Evolutionary conservation across 78 protist genomes (phyloP).

Genomic region (Dictyostelium firmibasis): DNA sequence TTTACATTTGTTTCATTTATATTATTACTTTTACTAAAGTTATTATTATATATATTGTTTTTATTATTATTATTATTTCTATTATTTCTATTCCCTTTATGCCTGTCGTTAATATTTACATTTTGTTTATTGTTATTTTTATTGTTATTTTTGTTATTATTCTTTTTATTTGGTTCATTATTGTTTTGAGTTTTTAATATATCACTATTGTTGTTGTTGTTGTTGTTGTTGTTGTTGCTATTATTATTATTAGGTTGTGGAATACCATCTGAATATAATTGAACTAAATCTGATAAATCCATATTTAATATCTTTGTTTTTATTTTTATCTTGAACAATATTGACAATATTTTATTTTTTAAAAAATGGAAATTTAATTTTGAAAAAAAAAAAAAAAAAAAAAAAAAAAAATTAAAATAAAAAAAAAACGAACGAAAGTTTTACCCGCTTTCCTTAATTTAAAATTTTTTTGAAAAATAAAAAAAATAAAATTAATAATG

Average conservation of each 20-base stretch:
- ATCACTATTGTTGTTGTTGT: background rate
- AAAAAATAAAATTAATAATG: too few species aligned
- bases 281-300: slow-evolving; percentile 45
- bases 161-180: background rate
- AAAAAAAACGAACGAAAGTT: background rate
- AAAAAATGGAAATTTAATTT: background rate
- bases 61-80: background rate
- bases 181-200: background rate
- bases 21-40: too few species aligned
- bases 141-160: background rate
- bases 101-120: background rate
- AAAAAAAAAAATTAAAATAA: background rate
- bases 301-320: background rate
- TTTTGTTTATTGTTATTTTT: background rate
- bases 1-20: too few species aligned
- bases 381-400: background rate
- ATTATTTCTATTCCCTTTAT: background rate
- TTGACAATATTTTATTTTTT: background rate
- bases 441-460: too few species aligned
- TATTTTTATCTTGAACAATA: too few species aligned
- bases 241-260: background rate
- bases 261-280: slow-evolving; percentile 8
- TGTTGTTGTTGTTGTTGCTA: background rate
- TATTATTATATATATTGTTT: background rate
- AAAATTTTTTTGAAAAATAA: too few species aligned